A percentile compares a stretch with the other conserved stretches of the same genome.
Conservation (phyloP, 257 asterid species). For the Solanum boliviense region DNA sequence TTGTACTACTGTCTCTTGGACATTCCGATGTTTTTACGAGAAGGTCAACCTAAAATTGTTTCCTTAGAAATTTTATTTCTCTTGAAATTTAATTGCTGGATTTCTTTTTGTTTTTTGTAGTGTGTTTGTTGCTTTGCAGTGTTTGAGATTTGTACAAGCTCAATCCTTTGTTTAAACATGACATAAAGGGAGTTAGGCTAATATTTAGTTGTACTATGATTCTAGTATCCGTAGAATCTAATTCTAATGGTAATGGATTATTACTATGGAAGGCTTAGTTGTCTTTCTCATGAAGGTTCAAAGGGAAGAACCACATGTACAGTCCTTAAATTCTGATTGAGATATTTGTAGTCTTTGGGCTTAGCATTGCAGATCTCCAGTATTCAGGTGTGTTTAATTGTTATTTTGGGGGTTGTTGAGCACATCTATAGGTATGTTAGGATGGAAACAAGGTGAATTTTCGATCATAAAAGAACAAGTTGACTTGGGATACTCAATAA, state of each 20-base stretch:
- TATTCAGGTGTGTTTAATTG: background rate
- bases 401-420: background rate
- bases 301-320: background rate
- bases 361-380: background rate
- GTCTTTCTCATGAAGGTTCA: background rate
- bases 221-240: background rate
- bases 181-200: background rate
- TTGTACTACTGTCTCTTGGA: conserved; percentile 95
- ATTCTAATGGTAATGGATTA: background rate
- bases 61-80: background rate
- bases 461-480: background rate
- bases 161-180: background rate
- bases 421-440: background rate
- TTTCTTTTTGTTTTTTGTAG: background rate
- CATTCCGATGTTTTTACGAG: conserved; percentile 89
- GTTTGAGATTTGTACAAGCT: background rate
- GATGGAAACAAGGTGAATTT: background rate
- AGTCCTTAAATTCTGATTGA: background rate
- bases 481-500: background rate
- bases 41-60: conserved; percentile 41
- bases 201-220: background rate
- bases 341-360: background rate
- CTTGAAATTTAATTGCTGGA: background rate
- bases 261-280: background rate
- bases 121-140: background rate